These are phyloP conservation scores for Tolypocladium pustulatum DNA, from an alignment of 2,329 filamentous ascomycete genomes.

Conservation along the genomic window DNA sequence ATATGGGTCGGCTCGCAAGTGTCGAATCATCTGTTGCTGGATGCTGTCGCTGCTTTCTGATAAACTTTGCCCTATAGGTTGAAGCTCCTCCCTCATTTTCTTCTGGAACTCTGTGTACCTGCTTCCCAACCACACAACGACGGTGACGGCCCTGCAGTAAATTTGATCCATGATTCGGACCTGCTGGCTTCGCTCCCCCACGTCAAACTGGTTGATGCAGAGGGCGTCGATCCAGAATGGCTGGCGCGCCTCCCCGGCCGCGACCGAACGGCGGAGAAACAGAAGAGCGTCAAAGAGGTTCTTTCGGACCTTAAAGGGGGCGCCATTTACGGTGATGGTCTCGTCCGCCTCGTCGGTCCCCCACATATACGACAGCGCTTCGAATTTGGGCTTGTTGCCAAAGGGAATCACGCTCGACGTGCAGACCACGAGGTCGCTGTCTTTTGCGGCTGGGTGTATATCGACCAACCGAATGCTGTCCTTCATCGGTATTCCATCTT, in stretches of 20 bases:
- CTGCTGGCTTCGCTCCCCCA: neutral
- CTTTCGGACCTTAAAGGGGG: neutral
- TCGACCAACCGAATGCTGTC: neutral
- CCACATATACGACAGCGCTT: neutral
- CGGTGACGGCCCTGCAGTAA: neutral
- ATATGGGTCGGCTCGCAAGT: neutral
- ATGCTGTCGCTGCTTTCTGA: neutral
- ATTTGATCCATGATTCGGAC: neutral
- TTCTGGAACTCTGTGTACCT: neutral
- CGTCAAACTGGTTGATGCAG: neutral
- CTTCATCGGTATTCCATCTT: neutral
- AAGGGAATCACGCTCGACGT: neutral
- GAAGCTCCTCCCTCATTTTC: neutral
- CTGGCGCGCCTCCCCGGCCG: neutral
- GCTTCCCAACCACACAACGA: neutral
- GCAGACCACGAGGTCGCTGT: neutral
- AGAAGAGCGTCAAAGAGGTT: neutral
- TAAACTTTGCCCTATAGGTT: neutral
- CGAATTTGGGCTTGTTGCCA: neutral
- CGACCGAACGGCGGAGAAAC: neutral
- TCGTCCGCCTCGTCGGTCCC: neutral
- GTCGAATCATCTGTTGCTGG: neutral
- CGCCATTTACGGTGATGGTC: neutral
- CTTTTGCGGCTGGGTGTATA: neutral
- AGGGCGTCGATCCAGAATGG: neutral